Conservation (phyloP, 192 early-diverging fungal species). For the Gaertneriomyces semiglobifer region DNA sequence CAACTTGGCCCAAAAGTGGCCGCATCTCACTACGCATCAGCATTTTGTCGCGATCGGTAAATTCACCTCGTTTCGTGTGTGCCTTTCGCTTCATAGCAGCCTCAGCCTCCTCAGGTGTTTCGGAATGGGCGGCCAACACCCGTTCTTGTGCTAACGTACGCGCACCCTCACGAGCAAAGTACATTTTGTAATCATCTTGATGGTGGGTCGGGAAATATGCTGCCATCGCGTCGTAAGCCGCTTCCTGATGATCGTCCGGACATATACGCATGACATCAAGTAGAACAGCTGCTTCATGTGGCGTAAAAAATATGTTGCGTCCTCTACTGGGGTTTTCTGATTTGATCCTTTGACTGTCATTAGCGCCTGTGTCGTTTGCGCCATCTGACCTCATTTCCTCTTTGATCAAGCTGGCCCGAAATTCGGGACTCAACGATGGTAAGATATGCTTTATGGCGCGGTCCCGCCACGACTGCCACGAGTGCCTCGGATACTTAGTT, state of each 20-base stretch:
- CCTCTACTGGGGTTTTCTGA: too few species aligned
- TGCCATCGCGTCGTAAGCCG: not conserved
- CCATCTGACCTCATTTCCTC: too few species aligned
- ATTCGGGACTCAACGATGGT: slow-evolving; percentile 4
- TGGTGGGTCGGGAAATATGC: not conserved
- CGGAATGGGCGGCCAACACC: too few species aligned
- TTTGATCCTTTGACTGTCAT: too few species aligned
- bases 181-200: too few species aligned
- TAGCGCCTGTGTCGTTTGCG: too few species aligned
- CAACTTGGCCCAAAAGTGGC: not conserved
- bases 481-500: slow-evolving; percentile 16
- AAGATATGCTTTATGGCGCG: slow-evolving; percentile 14
- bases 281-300: slow-evolving; percentile 6
- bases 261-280: not conserved
- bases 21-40: slow-evolving; percentile 4
- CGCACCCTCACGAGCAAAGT: too few species aligned
- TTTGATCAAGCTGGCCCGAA: too few species aligned
- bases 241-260: not conserved
- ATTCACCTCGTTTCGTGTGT: not conserved
- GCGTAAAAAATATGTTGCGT: not conserved
- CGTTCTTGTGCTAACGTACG: too few species aligned
- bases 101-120: too few species aligned
- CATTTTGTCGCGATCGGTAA: slow-evolving; percentile 10
- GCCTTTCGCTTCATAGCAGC: too few species aligned
- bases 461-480: slow-evolving; percentile 21